Conservation (phyloP, 2,329 filamentous ascomycete genomes). For the Xenosphaeropsis pyriputrescens region DNA sequence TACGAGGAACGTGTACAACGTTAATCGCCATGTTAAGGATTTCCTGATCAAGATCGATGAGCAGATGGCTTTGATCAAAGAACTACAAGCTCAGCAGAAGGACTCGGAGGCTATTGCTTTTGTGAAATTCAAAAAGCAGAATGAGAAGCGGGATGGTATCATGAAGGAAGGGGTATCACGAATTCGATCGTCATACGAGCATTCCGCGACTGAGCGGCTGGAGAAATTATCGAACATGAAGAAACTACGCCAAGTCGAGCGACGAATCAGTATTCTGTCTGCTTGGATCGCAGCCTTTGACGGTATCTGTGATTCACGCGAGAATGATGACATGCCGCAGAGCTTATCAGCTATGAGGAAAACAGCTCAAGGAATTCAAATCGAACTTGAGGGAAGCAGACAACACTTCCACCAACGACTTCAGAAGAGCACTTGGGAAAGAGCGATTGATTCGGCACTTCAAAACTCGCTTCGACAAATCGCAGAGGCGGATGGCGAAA, state of each 20-base stretch:
- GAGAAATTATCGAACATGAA: constrained; percentile 71
- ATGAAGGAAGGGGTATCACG: constrained; percentile 66
- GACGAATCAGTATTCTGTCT: constrained; percentile 73
- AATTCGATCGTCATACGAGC: constrained; percentile 71
- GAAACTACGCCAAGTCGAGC: constrained; percentile 68
- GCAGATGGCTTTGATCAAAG: constrained; percentile 92
- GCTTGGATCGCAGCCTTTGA: constrained; percentile 93
- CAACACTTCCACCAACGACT: constrained; percentile 82
- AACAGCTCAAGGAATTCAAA: constrained; percentile 73
- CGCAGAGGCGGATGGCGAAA: constrained; percentile 49
- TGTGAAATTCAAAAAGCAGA: constrained; percentile 80
- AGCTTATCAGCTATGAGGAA: constrained; percentile 67
- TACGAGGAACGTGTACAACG: constrained; percentile 97
- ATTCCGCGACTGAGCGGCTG: constrained; percentile 61
- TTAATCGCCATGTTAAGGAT: constrained; percentile 97
- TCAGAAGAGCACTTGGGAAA: constrained; percentile 73
- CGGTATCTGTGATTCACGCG: constrained; percentile 56
- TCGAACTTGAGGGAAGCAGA: constrained; percentile 79
- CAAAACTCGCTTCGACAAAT: constrained; percentile 75
- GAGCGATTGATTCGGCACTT: constrained; percentile 73
- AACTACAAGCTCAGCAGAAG: constrained; percentile 84
- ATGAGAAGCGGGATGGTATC: constrained; percentile 66
- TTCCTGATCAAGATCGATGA: constrained; percentile 99
- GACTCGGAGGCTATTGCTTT: constrained; percentile 73
- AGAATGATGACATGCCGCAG: constrained; percentile 54